phyloP scores from a whole-genome alignment of 768 basidiomycete species.

The Chlorophyllum brunneum region DNA sequence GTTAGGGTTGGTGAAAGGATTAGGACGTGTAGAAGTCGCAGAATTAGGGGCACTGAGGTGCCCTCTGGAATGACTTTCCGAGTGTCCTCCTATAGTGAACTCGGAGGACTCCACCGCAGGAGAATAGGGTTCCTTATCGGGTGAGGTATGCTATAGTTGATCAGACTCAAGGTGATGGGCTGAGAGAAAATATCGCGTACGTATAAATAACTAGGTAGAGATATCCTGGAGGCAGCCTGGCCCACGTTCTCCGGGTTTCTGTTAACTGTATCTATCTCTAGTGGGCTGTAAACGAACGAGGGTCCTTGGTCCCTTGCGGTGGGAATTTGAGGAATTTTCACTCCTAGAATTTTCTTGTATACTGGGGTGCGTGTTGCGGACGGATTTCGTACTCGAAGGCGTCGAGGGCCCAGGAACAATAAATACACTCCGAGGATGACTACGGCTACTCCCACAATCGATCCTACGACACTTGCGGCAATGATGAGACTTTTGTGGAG shows the following conservation, averaged over 20 bases:
- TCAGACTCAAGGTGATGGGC: neutral
- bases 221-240: neutral
- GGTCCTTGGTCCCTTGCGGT: neutral
- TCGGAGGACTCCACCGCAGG: constrained; percentile 13
- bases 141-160: neutral
- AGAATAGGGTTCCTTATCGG: constrained; percentile 5
- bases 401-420: neutral
- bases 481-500: neutral
- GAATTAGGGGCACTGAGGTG: neutral
- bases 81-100: neutral
- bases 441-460: neutral
- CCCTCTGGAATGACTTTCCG: neutral
- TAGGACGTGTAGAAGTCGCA: neutral
- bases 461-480: constrained; percentile 2
- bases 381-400: neutral
- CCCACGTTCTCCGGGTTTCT: neutral
- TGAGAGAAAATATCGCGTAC: neutral
- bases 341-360: neutral
- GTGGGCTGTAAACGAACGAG: neutral
- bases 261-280: neutral
- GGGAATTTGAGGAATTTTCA: neutral
- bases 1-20: neutral
- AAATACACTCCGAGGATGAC: neutral
- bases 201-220: neutral
- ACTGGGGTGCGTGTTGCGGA: neutral